Evolutionary conservation across 176 grass and related monocot species (phyloP).

Genomic region (Miscanthus lutarioriparius): DNA sequence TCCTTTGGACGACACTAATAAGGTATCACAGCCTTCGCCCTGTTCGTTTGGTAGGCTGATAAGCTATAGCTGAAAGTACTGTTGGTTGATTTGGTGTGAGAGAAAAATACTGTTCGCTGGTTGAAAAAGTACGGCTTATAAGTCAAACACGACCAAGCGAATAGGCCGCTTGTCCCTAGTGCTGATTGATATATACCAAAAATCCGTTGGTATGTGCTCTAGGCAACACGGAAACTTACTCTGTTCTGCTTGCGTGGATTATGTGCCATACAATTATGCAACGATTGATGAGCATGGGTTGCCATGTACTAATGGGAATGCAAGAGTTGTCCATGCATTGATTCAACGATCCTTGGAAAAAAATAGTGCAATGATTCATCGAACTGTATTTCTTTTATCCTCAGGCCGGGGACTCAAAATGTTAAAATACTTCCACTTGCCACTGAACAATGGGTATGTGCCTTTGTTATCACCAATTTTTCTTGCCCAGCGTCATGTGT

Average conservation of each 20-base stretch:
- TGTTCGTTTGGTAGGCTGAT: no score
- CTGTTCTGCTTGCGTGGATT: not conserved
- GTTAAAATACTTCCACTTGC: conserved; percentile 20
- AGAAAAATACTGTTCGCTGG: no score
- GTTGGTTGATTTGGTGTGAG: no score
- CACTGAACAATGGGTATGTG: no score
- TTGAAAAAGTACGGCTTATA: no score
- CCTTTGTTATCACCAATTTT: not conserved
- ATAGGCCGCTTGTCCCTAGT: not conserved
- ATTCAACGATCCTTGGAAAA: not conserved
- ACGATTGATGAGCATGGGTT: not conserved
- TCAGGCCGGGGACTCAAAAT: no score
- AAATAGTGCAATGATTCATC: not conserved
- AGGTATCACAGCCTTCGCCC: not conserved
- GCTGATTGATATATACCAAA: not conserved
- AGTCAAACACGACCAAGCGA: no score
- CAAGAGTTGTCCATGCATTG: not conserved
- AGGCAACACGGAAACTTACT: not conserved
- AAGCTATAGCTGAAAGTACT: no score
- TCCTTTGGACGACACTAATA: not conserved
- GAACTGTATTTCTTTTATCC: not conserved
- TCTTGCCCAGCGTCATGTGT: not conserved
- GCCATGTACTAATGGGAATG: not conserved
- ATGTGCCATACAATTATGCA: not conserved
- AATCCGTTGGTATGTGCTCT: not conserved